A percentile compares a stretch with the other conserved stretches of the same genome.
Evolutionary conservation across 768 basidiomycete genomes (phyloP).

Genomic region (Dendrothele bispora): DNA sequence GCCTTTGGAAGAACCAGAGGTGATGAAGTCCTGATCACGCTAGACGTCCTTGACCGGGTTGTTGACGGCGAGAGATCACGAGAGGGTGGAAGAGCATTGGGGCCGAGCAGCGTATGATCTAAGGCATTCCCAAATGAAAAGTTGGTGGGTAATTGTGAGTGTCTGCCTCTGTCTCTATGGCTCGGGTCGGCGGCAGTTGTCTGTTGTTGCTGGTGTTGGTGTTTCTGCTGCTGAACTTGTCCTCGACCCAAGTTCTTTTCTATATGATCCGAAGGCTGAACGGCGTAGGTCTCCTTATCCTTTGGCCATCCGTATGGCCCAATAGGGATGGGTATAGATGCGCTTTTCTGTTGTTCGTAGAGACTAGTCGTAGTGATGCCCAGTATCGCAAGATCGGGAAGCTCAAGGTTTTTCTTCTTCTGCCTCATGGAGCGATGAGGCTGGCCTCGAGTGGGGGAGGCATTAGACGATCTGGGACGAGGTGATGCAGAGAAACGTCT

Average conservation of each 20-base stretch:
- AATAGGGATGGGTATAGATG: slow-evolving; percentile 1
- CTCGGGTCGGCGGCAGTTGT: background rate
- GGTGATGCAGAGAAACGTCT: no score
- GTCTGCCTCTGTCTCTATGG: no score
- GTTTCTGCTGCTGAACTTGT: background rate
- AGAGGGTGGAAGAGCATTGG: background rate
- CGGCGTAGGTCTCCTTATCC: background rate
- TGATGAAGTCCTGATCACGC: background rate
- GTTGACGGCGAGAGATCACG: background rate
- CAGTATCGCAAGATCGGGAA: slow-evolving; percentile 3
- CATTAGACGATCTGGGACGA: no score
- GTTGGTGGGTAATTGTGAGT: no score
- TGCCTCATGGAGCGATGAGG: slow-evolving; percentile 1
- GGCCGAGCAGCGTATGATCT: background rate
- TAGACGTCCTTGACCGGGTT: background rate
- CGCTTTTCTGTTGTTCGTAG: background rate
- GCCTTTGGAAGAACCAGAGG: background rate
- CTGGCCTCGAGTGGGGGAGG: no score
- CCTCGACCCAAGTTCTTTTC: slow-evolving; percentile 2
- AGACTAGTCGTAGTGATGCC: background rate
- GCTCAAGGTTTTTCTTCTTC: slow-evolving; percentile 5
- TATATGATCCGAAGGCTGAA: slow-evolving; percentile 1
- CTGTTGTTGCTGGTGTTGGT: background rate
- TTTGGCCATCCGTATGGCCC: background rate
- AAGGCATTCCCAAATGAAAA: no score